Base-by-base conservation (phyloP, 148 eudicot genomes). In the Camellia granthamiana region DNA sequence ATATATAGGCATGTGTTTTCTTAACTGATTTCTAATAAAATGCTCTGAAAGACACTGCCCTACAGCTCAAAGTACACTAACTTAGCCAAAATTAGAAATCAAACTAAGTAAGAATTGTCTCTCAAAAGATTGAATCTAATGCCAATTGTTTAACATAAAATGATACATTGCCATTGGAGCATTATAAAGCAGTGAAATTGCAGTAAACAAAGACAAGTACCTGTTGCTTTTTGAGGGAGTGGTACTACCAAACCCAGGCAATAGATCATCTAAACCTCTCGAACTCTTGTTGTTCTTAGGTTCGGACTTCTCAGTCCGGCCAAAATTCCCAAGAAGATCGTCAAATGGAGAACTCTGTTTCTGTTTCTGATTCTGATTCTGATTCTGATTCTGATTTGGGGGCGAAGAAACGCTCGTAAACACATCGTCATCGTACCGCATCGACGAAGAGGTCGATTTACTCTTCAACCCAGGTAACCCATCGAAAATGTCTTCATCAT, bases 211-310 rank as follows among this genome's bases (percentile, higher is more conserved):
- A 14, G 12, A 47, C 71, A 74, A 30, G 78, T 88, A 93, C 97
- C 97, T 91, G 87, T 75, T 84, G 63, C 74, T 84, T 51, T 46
- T 77, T 16, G 79, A 69, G 55, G 88, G 62, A 82, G 63, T 82
- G 70, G 82, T 80, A 49, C 80, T 82, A 69, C 98, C 97, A 82
- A 96, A 91, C 23, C 97, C 95, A 54, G 94, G 91, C 64, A 96
- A 76, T 88, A 96, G 84, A 89, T 96, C 99, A 85, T 96, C 97
- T 42, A 93, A 92, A 72, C 86, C 93, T 79, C 82, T 71, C 30
- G 83, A 67, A 21, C 68, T 69, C 78, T 65, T 83, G 60, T 51
- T 69, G 46, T 23, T 69, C 66, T 71, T 85, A 5, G 80, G 51
- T 61, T 84, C 81, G 0, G 68, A 76, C 47, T 85, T 88, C 82